These are phyloP conservation scores for Phialocephala sp. DNA, from an alignment of 2,329 filamentous ascomycete genomes.

Conservation along the genomic window DNA sequence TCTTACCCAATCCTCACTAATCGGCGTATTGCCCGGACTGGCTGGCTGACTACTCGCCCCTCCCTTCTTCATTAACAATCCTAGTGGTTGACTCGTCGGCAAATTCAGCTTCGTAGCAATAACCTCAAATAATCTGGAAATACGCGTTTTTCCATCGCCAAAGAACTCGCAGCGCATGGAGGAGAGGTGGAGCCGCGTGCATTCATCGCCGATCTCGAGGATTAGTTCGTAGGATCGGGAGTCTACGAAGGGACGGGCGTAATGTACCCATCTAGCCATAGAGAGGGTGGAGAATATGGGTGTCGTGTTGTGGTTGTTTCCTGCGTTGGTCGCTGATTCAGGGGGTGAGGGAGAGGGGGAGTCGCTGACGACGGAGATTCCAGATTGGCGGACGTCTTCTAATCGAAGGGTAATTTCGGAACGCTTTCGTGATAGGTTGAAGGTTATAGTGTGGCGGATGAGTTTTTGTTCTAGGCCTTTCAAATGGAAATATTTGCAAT, in stretches of 20 bases:
- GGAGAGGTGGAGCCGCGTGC: constrained; percentile 60
- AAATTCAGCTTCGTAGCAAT: constrained; percentile 81
- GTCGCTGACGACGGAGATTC: constrained; percentile 69
- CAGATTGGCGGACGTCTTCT: constrained; percentile 88
- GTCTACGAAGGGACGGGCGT: constrained; percentile 87
- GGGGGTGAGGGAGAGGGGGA: constrained; percentile 39
- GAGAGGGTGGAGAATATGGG: constrained; percentile 23
- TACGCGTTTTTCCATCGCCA: constrained; percentile 69
- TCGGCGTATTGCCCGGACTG: constrained; percentile 70
- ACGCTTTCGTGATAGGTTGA: constrained; percentile 71
- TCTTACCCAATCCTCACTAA: constrained; percentile 73
- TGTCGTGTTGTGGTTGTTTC: neutral
- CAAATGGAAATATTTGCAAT: constrained; percentile 92
- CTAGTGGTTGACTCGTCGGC: constrained; percentile 64
- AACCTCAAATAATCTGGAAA: constrained; percentile 78
- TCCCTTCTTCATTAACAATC: constrained; percentile 70
- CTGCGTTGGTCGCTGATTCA: constrained; percentile 21
- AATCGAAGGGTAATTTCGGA: constrained; percentile 81
- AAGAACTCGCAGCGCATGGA: constrained; percentile 74
- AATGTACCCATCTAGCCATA: constrained; percentile 64
- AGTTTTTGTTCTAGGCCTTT: constrained; percentile 89
- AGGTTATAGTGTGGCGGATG: constrained; percentile 76
- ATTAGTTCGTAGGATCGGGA: constrained; percentile 74
- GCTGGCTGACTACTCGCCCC: constrained; percentile 65
- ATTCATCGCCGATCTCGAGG: constrained; percentile 76